phyloP scores from a whole-genome alignment of 2,329 filamentous ascomycete species.

The Trichophyton rubrum region DNA sequence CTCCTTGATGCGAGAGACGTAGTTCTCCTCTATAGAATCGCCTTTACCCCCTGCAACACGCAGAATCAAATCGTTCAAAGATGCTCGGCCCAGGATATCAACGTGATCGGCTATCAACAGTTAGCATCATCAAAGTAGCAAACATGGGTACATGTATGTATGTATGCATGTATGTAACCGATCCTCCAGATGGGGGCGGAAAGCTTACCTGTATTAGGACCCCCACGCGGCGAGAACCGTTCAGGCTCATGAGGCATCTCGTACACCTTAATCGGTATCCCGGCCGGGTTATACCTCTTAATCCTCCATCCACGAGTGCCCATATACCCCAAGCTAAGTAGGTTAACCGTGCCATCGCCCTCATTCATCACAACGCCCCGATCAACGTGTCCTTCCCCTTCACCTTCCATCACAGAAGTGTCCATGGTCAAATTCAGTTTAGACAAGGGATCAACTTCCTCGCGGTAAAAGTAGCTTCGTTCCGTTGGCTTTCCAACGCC shows the following conservation, averaged over 20 bases:
- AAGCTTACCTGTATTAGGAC: constrained; percentile 47
- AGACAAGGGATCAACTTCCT: constrained; percentile 52
- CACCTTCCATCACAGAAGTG: constrained; percentile 35
- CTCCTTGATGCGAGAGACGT: constrained; percentile 67
- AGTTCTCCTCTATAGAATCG: constrained; percentile 60
- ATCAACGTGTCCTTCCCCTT: constrained; percentile 40
- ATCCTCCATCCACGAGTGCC: constrained; percentile 90
- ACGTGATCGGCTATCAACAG: constrained; percentile 70
- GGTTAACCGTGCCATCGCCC: constrained; percentile 87
- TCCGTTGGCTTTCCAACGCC: constrained; percentile 88
- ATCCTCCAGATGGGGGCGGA: constrained; percentile 9
- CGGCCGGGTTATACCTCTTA: constrained; percentile 83
- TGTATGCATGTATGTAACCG: too few species aligned
- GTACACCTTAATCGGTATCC: constrained; percentile 65
- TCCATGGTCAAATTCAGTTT: constrained; percentile 43
- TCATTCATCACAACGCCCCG: constrained; percentile 93
- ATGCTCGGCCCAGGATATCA: constrained; percentile 81
- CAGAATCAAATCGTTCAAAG: constrained; percentile 80
- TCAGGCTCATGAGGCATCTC: constrained; percentile 98
- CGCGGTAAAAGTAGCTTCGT: constrained; percentile 79
- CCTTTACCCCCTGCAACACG: constrained; percentile 76
- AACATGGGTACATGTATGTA: neutral
- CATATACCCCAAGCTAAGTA: constrained; percentile 93
- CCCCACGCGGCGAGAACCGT: constrained; percentile 68
- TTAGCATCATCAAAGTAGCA: neutral